Evolutionary conservation across 2,329 filamentous ascomycete genomes (phyloP), one percentile per base, ranked within the genome.

Genomic region (Neoscytalidium dimidiatum): DNA sequence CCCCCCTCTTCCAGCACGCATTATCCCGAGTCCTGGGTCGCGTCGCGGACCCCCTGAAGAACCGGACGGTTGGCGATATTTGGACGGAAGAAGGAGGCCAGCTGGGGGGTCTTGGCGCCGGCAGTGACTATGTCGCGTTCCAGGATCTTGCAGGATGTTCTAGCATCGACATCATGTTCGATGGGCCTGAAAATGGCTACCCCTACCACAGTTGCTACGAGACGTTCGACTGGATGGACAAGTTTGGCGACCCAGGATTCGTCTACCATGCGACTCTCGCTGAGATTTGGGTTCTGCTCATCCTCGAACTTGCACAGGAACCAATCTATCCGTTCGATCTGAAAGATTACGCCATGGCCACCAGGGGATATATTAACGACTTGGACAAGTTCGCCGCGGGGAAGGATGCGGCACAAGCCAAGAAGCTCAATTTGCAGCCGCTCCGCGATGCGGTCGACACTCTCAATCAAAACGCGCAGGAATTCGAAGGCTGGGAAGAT

Each of bases 141-240:
- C 94, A 96, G 77, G 87, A 94, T 74, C 91, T 98, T 58, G 92
- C 92, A 0, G 95, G 95, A 61, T 93, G 89, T 7, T 94, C 92
- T 49, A 94, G 91, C 11, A 83, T 99, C 64, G 93, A 98, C 75
- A 86, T 99, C 69, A 85, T 87, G 29, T 98, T 99, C 73, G 78
- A 81, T 41, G 91, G 90, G 49, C 71, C 73, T 1, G 81, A 85
- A 7, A 77, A 81, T 46, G 78, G 77, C 11, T 90, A 85, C 71
- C 92, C 94, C 0, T 88, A 89, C 60, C 89, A 93, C 77, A 94
- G 90, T 66, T 95, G 91, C 78, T 96, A 96, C 78, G 94, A 98
- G 74, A 96, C 88, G 62, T 94, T 91, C 71, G 90, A 93, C 49
- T 94, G 92, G 89, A 92, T 98, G 85, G 83, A 88, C 28, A 85